Evolutionary conservation across 2,329 filamentous ascomycete genomes (phyloP), one percentile per base, ranked within the genome.

Genomic region (Fusarium denticulatum): DNA sequence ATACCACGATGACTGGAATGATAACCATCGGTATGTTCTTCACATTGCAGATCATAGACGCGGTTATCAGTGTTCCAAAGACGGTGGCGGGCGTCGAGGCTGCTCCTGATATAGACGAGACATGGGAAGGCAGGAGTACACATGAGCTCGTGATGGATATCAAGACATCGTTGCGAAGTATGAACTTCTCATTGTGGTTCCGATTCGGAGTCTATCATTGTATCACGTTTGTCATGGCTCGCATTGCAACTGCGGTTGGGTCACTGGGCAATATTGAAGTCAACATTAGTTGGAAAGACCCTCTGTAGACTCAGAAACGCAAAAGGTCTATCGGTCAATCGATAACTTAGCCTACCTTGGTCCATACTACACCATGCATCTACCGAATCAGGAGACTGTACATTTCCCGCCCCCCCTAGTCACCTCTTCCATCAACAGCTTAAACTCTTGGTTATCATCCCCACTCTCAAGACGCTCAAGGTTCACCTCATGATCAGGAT

Each of bases 391-490:
- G 9, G 34, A 34, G 14, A 34, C 34, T 16, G 12, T n/a, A 8
- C 43, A 60, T 24, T n/a, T 50, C 1, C 47, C 63, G 8, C 47
- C 60, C 0, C 36, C 30, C 8, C 7, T n/a, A 20, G 16, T 16
- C 18, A 60, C 18, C 26, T 60, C 32, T 8, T 64, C 26, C 14
- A 22, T 32, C 39, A 71, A 18, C 22, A 34, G 5, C 13, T 15
- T 49, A 12, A 64, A 71, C 24, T 71, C 52, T 9, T 34, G 4
- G 14, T n/a, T 71, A 57, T 71, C 69, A 5, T 60, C 20, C 3
- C 47, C 53, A 13, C 5, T 18, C 10, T 36, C 37, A 10, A 71
- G 37, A 3, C 24, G 45, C 8, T 40, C 18, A 12, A n/a, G 13
- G 7, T 71, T 71, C 16, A 15, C 14, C 3, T 28, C 52, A 9